Conservation (phyloP, 805 yeast genomes). For the Pichia cephalocereana region DNA sequence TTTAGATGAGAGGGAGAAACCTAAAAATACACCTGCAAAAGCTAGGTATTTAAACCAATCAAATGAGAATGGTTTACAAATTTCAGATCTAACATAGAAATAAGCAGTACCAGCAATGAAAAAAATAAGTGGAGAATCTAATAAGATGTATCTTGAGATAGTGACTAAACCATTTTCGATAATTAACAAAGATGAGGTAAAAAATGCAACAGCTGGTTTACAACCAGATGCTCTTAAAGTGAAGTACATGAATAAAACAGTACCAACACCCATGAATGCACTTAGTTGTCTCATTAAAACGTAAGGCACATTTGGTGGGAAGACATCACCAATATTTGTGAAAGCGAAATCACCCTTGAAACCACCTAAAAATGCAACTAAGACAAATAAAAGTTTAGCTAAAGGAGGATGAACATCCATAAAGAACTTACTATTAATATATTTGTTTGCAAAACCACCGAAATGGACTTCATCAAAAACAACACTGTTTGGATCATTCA, state of each 20-base stretch:
- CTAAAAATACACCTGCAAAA: constrained; percentile 61
- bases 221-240: constrained; percentile 69
- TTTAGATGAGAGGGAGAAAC: constrained; percentile 64
- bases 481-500: constrained; percentile 70
- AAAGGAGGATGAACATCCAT: constrained; percentile 89
- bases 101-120: constrained; percentile 67
- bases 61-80: constrained; percentile 49
- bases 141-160: constrained; percentile 62
- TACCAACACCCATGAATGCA: constrained; percentile 58
- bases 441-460: constrained; percentile 94
- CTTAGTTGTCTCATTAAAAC: constrained; percentile 62
- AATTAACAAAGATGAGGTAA: constrained; percentile 46
- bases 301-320: constrained; percentile 54
- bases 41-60: constrained; percentile 52
- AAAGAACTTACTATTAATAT: constrained; percentile 61
- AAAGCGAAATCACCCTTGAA: constrained; percentile 65
- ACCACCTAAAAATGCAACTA: constrained; percentile 57
- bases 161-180: constrained; percentile 65
- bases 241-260: constrained; percentile 54
- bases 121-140: constrained; percentile 69
- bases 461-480: constrained; percentile 98
- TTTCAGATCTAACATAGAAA: constrained; percentile 57
- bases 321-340: constrained; percentile 54
- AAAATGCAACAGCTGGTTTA: constrained; percentile 50
- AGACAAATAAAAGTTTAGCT: constrained; percentile 73